Conservation (phyloP, 2,329 filamentous ascomycete species). For the Sporothrix sp. region DNA sequence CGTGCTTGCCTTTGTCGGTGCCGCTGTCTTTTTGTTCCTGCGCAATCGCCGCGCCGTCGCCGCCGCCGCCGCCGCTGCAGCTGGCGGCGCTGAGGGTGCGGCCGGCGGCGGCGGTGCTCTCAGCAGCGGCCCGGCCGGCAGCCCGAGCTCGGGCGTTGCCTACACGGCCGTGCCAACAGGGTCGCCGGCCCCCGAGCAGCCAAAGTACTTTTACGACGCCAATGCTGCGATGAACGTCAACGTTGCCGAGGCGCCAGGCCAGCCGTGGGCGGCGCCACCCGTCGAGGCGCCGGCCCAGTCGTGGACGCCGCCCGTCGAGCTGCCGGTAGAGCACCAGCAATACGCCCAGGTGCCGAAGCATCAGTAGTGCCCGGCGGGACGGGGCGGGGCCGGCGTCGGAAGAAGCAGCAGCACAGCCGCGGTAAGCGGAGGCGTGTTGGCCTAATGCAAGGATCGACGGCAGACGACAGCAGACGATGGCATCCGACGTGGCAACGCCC, state of each 20-base stretch:
- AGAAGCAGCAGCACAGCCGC: neutral
- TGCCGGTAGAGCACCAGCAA: neutral
- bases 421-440: neutral
- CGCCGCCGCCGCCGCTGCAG: neutral
- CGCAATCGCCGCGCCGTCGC: neutral
- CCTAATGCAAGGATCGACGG: neutral
- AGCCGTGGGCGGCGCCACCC: neutral
- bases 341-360: neutral
- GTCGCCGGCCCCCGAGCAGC: neutral
- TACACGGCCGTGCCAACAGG: neutral
- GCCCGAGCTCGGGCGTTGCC: neutral
- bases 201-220: neutral
- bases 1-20: constrained; percentile 24
- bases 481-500: neutral
- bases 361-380: neutral
- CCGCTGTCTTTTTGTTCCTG: constrained; percentile 16
- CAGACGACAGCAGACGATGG: neutral
- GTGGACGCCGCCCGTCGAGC: constrained; percentile 1
- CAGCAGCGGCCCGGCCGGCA: neutral
- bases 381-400: constrained; percentile 1
- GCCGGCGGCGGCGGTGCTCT: neutral
- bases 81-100: neutral
- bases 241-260: no score
- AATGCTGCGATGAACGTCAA: no score
- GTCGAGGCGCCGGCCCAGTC: neutral